These are phyloP conservation scores for Tylopilus subfusipes DNA, from an alignment of 768 basidiomycete species.

Conservation along the genomic window DNA sequence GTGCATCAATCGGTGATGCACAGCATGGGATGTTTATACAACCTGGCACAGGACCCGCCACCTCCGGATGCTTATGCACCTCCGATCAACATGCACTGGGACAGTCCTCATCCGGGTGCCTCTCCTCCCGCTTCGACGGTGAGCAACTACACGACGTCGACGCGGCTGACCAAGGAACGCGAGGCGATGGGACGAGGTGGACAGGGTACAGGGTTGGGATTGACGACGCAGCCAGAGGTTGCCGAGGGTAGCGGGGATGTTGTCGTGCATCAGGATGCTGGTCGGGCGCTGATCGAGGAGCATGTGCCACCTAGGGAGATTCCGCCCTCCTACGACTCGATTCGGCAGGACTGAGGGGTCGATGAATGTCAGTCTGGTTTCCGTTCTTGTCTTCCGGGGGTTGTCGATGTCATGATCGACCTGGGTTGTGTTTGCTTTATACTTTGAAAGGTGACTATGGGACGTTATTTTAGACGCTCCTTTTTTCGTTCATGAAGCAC, in stretches of 20 bases:
- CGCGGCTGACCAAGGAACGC: conserved; percentile 21
- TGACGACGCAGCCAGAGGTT: conserved; percentile 23
- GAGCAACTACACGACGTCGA: conserved; percentile 12
- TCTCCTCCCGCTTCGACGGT: conserved; percentile 26
- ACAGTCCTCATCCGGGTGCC: conserved; percentile 7
- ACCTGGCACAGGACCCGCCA: background rate
- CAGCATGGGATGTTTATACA: conserved; percentile 9
- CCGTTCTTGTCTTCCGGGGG: background rate
- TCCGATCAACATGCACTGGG: conserved; percentile 18
- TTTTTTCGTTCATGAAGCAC: background rate
- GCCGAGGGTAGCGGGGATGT: conserved; percentile 21
- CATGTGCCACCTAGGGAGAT: conserved; percentile 22
- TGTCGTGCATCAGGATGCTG: conserved; percentile 28
- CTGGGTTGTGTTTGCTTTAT: background rate
- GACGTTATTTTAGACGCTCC: background rate
- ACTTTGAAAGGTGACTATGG: background rate
- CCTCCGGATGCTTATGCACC: conserved; percentile 3
- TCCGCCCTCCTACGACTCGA: conserved; percentile 30
- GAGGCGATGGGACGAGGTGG: conserved; percentile 21
- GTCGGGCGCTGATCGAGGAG: conserved; percentile 21
- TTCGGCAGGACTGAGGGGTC: conserved; percentile 16
- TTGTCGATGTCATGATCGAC: background rate
- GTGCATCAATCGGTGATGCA: background rate
- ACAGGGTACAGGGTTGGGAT: conserved; percentile 12
- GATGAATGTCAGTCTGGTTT: background rate